These are phyloP conservation scores for Daldinia grandis DNA, from an alignment of 495 filamentous ascomycete species.

Conservation along the genomic window DNA sequence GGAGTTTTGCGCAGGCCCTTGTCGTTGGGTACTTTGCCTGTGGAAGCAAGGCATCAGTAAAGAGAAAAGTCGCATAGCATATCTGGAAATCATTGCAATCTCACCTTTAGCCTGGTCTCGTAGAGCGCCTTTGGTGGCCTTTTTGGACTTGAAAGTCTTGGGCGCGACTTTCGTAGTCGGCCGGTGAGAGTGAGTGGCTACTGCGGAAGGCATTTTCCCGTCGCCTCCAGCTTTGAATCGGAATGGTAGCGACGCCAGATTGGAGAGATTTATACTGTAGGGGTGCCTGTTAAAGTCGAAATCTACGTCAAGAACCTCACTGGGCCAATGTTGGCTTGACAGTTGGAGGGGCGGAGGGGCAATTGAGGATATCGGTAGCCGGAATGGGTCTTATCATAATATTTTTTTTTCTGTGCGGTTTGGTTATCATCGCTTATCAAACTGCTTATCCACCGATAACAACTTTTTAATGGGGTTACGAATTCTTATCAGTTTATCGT, in stretches of 20 bases:
- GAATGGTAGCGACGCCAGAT: conserved; percentile 78
- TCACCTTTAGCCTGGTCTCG: conserved; percentile 85
- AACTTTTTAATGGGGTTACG: conserved; percentile 42
- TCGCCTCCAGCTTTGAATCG: conserved; percentile 85
- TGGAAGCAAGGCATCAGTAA: conserved; percentile 23
- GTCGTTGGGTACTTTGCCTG: conserved; percentile 56
- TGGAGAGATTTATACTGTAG: conserved; percentile 27
- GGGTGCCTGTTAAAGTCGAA: not conserved
- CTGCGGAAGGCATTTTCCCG: conserved; percentile 68
- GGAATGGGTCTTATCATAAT: conserved; percentile 25
- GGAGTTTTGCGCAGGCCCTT: conserved; percentile 81
- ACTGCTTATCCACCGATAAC: conserved; percentile 17
- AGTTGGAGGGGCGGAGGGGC: conserved; percentile 38
- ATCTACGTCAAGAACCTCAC: not conserved
- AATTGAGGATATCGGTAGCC: conserved; percentile 13
- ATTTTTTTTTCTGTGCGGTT: conserved; percentile 36
- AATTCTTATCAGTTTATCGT: conserved; percentile 17
- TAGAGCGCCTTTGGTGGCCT: conserved; percentile 85
- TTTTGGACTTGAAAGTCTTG: conserved; percentile 90
- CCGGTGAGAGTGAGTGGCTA: conserved; percentile 80
- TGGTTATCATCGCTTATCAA: conserved; percentile 31
- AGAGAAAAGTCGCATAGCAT: not conserved
- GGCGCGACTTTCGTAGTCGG: conserved; percentile 85
- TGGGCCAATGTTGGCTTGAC: conserved; percentile 2
- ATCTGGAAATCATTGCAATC: conserved; percentile 5